phyloP scores from a whole-genome alignment of 2,329 filamentous ascomycete species.

The Colletotrichum sp. region DNA sequence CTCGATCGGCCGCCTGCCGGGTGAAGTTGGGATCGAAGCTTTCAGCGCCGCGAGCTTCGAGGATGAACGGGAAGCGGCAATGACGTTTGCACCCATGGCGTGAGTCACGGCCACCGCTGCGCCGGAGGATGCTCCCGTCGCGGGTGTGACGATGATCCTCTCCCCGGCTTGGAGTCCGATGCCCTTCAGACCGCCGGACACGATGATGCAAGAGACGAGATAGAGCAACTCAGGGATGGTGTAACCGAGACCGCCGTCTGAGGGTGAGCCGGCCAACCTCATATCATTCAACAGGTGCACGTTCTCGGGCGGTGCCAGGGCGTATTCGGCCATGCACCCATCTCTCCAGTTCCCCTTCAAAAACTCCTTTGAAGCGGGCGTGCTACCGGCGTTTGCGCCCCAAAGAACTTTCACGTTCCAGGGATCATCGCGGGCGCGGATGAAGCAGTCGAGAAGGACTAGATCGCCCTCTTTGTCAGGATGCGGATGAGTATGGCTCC shows the following conservation, averaged over 20 bases:
- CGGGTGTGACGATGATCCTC: neutral
- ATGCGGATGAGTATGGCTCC: neutral
- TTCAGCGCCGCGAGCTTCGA: neutral
- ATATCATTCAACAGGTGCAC: neutral
- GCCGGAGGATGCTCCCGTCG: neutral
- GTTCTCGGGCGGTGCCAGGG: neutral
- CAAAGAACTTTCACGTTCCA: neutral
- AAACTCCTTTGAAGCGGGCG: neutral
- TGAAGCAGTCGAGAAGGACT: neutral
- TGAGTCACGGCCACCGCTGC: neutral
- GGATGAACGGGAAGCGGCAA: neutral
- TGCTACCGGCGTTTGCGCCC: neutral
- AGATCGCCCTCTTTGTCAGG: neutral
- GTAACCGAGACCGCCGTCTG: neutral
- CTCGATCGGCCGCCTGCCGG: constrained; percentile 25
- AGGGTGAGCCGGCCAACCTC: neutral
- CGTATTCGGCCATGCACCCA: neutral
- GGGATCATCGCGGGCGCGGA: neutral
- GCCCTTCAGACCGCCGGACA: neutral
- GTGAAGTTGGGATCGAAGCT: neutral
- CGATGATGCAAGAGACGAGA: neutral
- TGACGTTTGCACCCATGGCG: neutral
- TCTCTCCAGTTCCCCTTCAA: neutral
- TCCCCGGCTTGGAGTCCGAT: neutral
- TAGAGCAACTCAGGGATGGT: neutral